These are phyloP conservation scores for Buddleja alternifolia DNA, from an alignment of 257 asterid genomes.

Conservation along the genomic window DNA sequence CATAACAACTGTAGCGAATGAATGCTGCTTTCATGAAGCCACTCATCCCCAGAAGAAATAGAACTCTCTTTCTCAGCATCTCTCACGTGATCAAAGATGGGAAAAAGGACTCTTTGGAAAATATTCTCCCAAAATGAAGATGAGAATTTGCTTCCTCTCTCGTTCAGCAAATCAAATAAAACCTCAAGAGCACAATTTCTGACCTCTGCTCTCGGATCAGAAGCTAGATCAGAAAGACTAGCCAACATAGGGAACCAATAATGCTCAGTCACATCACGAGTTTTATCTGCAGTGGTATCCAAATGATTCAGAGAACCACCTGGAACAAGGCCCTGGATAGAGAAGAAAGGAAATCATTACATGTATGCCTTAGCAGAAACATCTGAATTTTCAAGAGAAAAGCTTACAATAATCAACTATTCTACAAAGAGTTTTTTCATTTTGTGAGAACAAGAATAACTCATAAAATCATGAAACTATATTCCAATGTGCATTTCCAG, in stretches of 20 bases:
- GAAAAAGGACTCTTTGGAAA: slow-evolving; percentile 84
- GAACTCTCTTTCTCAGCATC: slow-evolving; percentile 75
- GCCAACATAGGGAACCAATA: slow-evolving; percentile 98
- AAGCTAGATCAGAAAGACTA: slow-evolving; percentile 92
- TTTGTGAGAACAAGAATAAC: slow-evolving; percentile 7
- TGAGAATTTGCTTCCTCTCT: slow-evolving; percentile 93
- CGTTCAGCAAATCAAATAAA: slow-evolving; percentile 90
- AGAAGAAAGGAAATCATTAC: slow-evolving; percentile 27
- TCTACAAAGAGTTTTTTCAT: slow-evolving; percentile 3
- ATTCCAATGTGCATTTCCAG: neutral
- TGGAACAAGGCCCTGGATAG: slow-evolving; percentile 74
- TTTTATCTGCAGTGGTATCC: slow-evolving; percentile 51
- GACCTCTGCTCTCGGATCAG: slow-evolving; percentile 95
- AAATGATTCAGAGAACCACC: slow-evolving; percentile 77
- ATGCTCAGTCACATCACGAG: slow-evolving; percentile 73
- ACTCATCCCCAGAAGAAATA: slow-evolving; percentile 59
- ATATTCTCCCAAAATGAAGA: slow-evolving; percentile 89
- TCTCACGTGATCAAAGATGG: slow-evolving; percentile 91
- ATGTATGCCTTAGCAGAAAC: neutral
- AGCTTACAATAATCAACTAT: neutral
- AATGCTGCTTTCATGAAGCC: slow-evolving; percentile 86
- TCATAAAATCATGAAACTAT: neutral
- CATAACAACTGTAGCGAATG: slow-evolving; percentile 95
- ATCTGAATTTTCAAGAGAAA: neutral
- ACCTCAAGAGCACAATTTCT: slow-evolving; percentile 98